Evolutionary conservation across 1,139 yeast genomes (phyloP).

Genomic region (Candida neerlandica): DNA sequence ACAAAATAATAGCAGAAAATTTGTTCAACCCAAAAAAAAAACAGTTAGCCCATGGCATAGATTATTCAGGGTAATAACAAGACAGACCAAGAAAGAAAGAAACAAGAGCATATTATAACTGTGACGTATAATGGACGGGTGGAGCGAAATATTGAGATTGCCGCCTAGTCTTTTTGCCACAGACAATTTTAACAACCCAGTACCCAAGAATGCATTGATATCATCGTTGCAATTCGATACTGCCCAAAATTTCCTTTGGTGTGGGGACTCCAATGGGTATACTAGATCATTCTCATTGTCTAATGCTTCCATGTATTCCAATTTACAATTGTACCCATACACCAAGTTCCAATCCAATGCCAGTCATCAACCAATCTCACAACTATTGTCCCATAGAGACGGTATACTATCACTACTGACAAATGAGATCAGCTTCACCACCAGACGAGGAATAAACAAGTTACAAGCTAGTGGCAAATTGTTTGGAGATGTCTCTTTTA

Average conservation of each 20-base stretch:
- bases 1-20: neutral
- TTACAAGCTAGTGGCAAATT: slow-evolving; percentile 34
- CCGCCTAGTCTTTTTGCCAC: slow-evolving; percentile 9
- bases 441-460: slow-evolving; percentile 57
- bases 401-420: slow-evolving; percentile 63
- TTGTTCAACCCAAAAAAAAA: neutral
- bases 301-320: slow-evolving; percentile 17
- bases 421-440: slow-evolving; percentile 54
- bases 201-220: slow-evolving; percentile 12
- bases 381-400: slow-evolving; percentile 53
- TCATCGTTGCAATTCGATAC: slow-evolving; percentile 64
- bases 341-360: slow-evolving; percentile 52
- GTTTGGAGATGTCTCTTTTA: slow-evolving; percentile 30
- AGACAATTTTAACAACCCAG: slow-evolving; percentile 7
- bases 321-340: slow-evolving; percentile 44
- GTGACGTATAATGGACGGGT: slow-evolving; percentile 38
- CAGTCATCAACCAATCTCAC: slow-evolving; percentile 44
- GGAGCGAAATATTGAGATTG: slow-evolving; percentile 36
- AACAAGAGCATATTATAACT: slow-evolving; percentile 17
- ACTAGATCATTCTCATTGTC: slow-evolving; percentile 33
- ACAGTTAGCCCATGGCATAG: neutral
- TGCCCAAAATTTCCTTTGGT: slow-evolving; percentile 77
- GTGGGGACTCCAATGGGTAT: slow-evolving; percentile 63
- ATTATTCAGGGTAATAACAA: neutral
- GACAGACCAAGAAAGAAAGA: neutral